Evolutionary conservation across 2,329 filamentous ascomycete genomes (phyloP), one percentile per base, ranked within the genome.

Genomic region (Fusarium sp.): DNA sequence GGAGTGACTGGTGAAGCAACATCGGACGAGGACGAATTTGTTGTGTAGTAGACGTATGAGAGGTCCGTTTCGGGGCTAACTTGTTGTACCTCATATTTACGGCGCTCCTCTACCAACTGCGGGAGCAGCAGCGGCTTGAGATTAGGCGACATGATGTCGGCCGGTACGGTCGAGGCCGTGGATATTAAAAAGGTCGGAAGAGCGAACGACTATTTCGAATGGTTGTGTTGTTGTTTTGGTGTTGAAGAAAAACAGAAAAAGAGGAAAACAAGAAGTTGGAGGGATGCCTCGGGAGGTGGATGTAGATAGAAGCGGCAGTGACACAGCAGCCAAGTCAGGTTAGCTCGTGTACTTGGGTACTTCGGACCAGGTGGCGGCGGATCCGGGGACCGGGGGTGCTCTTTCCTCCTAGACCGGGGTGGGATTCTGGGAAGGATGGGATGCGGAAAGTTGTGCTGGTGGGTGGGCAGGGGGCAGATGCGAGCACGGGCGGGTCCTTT

Each of bases 1-100:
- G 92, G 91, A 42, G 91, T 93, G 38, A 90, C 82, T 52, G 92
- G 92, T 20, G 91, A 91, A 14, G 89, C 87, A 70, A 90, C 83
- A 71, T 92, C 91, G 20, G 92, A 93, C 13, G 85, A 84, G 18
- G 86, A 89, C 6, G 86, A 88, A 74, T 86, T 86, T 56, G 83
- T 79, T 50, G 79, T 82, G 72, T 82, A 82, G 73, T 83, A 84
- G 68, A 82, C 78, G 64, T 80, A 80, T 20, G 76, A 70, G 51
- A 75, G 69, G 52, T 83, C 81, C 63, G 72, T 72, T 24, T 78
- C 77, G 64, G 74, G 72, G 54, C 65, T 75, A 10, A 75, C 77
- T 70, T 76, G 78, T 72, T 79, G 78, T 76, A 74, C 70, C 42
- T 78, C 76, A 65, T 68, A 66, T 71, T 81, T 83, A 71, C 80